These are phyloP conservation scores for Fraxinus floribunda DNA, from an alignment of 305 asterid genomes.

Conservation along the genomic window DNA sequence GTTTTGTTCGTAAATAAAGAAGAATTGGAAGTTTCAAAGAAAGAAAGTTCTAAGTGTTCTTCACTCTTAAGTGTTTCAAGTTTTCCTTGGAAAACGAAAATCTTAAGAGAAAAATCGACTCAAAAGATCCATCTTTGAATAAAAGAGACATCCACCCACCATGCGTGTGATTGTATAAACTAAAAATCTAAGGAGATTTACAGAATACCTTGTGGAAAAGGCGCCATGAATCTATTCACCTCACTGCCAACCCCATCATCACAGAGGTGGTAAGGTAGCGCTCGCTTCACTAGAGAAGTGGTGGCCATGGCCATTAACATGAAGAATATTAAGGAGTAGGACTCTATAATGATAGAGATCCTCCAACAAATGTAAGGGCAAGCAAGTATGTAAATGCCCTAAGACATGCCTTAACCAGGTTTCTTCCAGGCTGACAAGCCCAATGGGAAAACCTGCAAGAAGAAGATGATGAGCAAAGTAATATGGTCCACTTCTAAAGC, in stretches of 20 bases:
- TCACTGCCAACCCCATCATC: neutral
- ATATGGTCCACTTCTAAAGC: neutral
- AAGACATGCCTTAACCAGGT: neutral
- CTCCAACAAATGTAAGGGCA: neutral
- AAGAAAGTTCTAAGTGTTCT: neutral
- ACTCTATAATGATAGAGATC: neutral
- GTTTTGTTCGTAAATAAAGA: neutral
- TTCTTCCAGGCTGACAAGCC: neutral
- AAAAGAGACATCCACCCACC: too few species aligned
- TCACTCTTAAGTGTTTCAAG: neutral
- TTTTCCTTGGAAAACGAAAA: neutral
- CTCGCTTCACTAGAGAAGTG: neutral
- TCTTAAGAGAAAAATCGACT: neutral
- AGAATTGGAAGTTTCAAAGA: too few species aligned
- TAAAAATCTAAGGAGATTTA: neutral
- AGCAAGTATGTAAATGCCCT: neutral
- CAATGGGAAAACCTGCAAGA: neutral
- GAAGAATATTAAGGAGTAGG: neutral
- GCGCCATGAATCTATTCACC: neutral
- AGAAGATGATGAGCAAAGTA: neutral
- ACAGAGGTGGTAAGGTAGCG: neutral
- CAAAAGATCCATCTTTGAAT: neutral
- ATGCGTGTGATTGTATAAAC: neutral
- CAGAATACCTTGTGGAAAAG: too few species aligned
- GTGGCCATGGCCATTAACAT: neutral